Evolutionary conservation across 306 rosid genomes (phyloP), one percentile per base, ranked within the genome.

Genomic region (Cajanus cajan): DNA sequence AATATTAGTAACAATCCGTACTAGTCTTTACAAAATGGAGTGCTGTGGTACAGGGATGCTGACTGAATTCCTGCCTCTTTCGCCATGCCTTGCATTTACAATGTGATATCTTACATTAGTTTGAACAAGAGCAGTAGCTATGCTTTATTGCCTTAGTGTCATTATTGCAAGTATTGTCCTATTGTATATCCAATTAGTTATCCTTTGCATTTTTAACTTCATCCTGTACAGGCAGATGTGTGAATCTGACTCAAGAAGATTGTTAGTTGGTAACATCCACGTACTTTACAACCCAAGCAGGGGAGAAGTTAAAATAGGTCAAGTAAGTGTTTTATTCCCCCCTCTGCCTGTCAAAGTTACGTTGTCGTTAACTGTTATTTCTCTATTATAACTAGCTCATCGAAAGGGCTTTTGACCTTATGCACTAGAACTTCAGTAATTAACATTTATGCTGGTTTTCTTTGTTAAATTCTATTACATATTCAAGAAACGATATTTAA

Each of bases 281-380:
- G 91, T 94, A 51, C 94, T 92, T 80, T 94, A 90, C 84, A 89
- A 83, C 77, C 98, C 97, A 87, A 90, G 78, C 85, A 85, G 84
- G 71, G 98, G 98, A 59, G 97, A 94, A 52, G 87, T 88, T 77
- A 94, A 94, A 88, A 71, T 92, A 85, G 97, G 93, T 74, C 96
- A 94, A 89, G 98, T 94, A 88, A 86, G 87, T 87, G 47, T 43
- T 43, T 63, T 57, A 9, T 54, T 13, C 13, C 21, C 67, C 28
- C 12, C 16, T 28, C 31, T 28, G 31, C 31, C n/a, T n/a, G n/a
- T n/a, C n/a, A n/a, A n/a, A n/a, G n/a, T n/a, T n/a, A n/a, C n/a
- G n/a, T n/a, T n/a, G n/a, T n/a, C n/a, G n/a, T 57, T n/a, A 58
- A 55, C 18, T 15, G 76, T 34, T 65, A n/a, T 77, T 28, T 43